phyloP scores from a whole-genome alignment of 164 flowering plant species.

The Tetracentron sinense region DNA sequence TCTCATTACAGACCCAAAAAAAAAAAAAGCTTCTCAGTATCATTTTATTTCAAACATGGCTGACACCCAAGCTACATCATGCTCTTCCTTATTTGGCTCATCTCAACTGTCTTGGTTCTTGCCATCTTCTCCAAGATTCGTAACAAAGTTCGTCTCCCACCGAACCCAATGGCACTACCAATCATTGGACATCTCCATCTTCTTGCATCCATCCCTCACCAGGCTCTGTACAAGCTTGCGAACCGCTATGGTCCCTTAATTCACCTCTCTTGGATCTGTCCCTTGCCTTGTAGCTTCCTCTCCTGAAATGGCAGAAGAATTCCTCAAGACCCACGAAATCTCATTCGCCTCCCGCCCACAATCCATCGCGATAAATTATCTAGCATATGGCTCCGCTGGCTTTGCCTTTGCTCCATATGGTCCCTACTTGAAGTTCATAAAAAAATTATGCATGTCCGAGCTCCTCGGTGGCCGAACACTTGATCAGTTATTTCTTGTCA shows the following conservation, averaged over 20 bases:
- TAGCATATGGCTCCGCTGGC: slow-evolving; percentile 30
- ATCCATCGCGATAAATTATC: slow-evolving; percentile 17
- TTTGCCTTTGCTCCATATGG: slow-evolving; percentile 38
- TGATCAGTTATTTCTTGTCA: too few relatives aligned
- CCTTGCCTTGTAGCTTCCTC: slow-evolving; percentile 37
- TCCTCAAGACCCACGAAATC: slow-evolving; percentile 43
- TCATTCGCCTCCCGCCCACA: slow-evolving; percentile 28
- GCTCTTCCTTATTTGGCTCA: slow-evolving; percentile 15
- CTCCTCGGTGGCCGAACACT: slow-evolving; percentile 30
- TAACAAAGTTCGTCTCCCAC: slow-evolving; percentile 23
- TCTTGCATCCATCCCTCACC: slow-evolving; percentile 35
- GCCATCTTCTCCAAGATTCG: slow-evolving; percentile 5
- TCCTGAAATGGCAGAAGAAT: slow-evolving; percentile 35
- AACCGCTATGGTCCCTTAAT: slow-evolving; percentile 34
- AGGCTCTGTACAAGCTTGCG: slow-evolving; percentile 36
- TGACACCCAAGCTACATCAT: slow-evolving; percentile 7
- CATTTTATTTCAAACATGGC: slow-evolving; percentile 2
- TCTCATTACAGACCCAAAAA: too few relatives aligned
- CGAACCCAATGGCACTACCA: slow-evolving; percentile 42
- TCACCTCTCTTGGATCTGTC: slow-evolving; percentile 30
- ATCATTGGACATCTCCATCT: slow-evolving; percentile 47
- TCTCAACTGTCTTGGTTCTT: slow-evolving; percentile 12
- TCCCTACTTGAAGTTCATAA: slow-evolving; percentile 52
- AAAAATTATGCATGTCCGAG: slow-evolving; percentile 41
- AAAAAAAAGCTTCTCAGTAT: too few relatives aligned